Percentiles rank a stretch among this genome's conserved stretches.
phyloP scores from a whole-genome alignment of 805 yeast genomes.

The Metschnikowia gelsemii region DNA sequence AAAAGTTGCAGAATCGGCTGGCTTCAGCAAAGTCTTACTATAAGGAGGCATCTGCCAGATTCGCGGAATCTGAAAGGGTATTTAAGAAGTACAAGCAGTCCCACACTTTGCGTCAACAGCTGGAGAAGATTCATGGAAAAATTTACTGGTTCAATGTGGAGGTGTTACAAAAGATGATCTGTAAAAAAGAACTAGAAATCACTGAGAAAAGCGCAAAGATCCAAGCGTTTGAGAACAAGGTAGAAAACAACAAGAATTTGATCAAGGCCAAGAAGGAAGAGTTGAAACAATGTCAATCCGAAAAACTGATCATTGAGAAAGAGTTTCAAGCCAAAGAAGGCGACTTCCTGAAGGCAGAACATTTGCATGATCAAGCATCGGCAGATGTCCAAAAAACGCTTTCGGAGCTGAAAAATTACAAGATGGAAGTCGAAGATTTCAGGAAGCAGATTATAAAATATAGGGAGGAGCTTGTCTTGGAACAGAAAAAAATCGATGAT shows the following conservation, averaged over 20 bases:
- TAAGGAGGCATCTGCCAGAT: conserved; percentile 28
- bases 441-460: conserved; percentile 14
- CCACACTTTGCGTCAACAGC: conserved; percentile 33
- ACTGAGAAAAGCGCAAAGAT: conserved; percentile 15
- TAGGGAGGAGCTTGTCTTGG: conserved; percentile 28
- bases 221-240: conserved; percentile 22
- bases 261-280: conserved; percentile 1
- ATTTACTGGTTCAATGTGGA: conserved; percentile 43
- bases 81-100: conserved; percentile 37
- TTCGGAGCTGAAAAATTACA: conserved; percentile 18
- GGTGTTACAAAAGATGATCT: conserved; percentile 28
- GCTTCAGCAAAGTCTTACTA: conserved; percentile 26
- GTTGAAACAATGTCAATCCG: not conserved
- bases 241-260: conserved; percentile 15
- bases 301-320: conserved; percentile 1
- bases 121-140: conserved; percentile 39
- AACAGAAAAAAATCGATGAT: conserved; percentile 39
- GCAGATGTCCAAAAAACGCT: conserved; percentile 12
- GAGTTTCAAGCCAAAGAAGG: conserved; percentile 3
- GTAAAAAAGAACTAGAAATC: conserved; percentile 19
- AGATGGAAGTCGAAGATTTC: conserved; percentile 23
- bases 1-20: conserved; percentile 30
- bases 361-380: conserved; percentile 8
- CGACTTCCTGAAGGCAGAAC: conserved; percentile 9
- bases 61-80: conserved; percentile 28